These are phyloP conservation scores for Claviceps sp. DNA, from an alignment of 2,329 filamentous ascomycete genomes.

Conservation along the genomic window DNA sequence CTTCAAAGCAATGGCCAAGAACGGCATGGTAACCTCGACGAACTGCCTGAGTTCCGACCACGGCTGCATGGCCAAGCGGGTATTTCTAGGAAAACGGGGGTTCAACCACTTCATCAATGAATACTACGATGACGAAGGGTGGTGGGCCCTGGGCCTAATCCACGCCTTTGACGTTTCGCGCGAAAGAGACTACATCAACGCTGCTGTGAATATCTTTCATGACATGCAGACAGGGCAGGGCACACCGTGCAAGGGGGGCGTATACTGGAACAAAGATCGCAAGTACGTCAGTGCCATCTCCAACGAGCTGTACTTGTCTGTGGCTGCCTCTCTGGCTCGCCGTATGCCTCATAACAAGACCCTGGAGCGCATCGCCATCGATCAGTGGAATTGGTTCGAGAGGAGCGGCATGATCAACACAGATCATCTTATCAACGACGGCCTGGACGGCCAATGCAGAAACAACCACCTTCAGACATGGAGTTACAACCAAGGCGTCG, in stretches of 20 bases:
- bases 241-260: conserved; percentile 37
- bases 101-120: conserved; percentile 33
- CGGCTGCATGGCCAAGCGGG: conserved; percentile 20
- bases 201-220: conserved; percentile 38
- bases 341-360: conserved; percentile 25
- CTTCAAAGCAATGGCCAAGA: conserved; percentile 22
- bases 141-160: conserved; percentile 50
- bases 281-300: conserved; percentile 40
- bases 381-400: conserved; percentile 40
- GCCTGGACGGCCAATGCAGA: conserved; percentile 31
- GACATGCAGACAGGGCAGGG: conserved; percentile 38
- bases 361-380: conserved; percentile 35
- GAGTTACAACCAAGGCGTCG: conserved; percentile 46
- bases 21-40: conserved; percentile 23
- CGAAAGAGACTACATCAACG: conserved; percentile 37
- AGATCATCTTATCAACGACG: conserved; percentile 39
- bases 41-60: conserved; percentile 20
- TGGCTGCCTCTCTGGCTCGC: conserved; percentile 39
- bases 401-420: conserved; percentile 37
- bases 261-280: conserved; percentile 42
- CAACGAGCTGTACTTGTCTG: conserved; percentile 43
- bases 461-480: conserved; percentile 38
- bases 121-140: conserved; percentile 48
- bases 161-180: conserved; percentile 41
- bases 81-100: conserved; percentile 19